phyloP scores from a whole-genome alignment of 2,329 filamentous ascomycete genomes.

The Coniochaeta sp. region DNA sequence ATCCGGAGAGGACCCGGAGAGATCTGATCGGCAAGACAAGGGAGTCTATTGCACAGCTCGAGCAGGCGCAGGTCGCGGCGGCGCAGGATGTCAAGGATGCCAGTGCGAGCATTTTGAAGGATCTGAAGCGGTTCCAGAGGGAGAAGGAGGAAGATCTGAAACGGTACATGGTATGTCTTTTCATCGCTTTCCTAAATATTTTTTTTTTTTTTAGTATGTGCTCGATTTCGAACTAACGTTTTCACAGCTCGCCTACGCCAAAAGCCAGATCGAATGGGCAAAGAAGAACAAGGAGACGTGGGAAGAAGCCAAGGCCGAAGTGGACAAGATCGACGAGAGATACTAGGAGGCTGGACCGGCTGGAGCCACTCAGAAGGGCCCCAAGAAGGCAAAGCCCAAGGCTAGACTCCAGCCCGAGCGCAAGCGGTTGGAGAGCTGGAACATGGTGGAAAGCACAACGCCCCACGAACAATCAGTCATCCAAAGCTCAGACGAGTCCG shows the following conservation, averaged over 20 bases:
- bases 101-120: constrained; percentile 78
- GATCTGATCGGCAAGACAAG: constrained; percentile 95
- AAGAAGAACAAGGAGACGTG: constrained; percentile 85
- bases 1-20: constrained; percentile 84
- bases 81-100: constrained; percentile 92
- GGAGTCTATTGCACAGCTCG: constrained; percentile 77
- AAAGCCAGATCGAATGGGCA: constrained; percentile 91
- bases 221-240: neutral
- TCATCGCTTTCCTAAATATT: neutral
- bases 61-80: constrained; percentile 82
- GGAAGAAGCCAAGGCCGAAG: constrained; percentile 83
- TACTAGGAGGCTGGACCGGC: constrained; percentile 18
- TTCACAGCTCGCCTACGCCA: constrained; percentile 76
- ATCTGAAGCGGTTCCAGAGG: constrained; percentile 84
- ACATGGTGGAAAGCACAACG: neutral
- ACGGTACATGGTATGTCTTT: constrained; percentile 79
- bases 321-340: constrained; percentile 73
- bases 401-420: neutral
- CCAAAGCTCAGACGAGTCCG: neutral
- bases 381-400: neutral
- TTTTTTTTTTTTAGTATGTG: neutral
- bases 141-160: constrained; percentile 94
- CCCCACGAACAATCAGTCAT: neutral
- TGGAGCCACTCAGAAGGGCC: neutral
- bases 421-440: neutral